Conservation (phyloP, 345 rosid species). For the Ceriops zippeliana region DNA sequence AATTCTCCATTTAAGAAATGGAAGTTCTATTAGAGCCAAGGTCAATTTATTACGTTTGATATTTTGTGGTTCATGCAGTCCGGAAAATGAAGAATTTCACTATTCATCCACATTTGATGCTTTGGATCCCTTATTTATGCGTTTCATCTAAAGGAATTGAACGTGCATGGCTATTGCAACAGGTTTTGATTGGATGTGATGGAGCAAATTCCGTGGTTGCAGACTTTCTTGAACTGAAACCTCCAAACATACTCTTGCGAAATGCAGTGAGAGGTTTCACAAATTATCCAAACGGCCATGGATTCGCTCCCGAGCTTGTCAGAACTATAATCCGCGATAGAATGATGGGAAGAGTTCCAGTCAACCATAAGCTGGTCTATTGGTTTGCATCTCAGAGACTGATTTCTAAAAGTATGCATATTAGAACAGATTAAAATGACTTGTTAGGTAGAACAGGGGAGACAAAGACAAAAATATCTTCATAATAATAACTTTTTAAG, state of each 20-base stretch:
- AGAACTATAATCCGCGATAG: conserved; percentile 15
- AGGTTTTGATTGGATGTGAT: conserved; percentile 56
- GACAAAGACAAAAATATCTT: no score
- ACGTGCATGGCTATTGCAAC: conserved; percentile 4
- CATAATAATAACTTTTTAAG: no score
- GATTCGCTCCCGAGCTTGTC: conserved; percentile 26
- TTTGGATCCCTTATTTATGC: no score
- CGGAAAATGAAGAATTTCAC: no score
- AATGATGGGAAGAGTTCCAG: conserved; percentile 35
- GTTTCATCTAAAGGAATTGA: no score
- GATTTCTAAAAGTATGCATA: conserved; percentile 15
- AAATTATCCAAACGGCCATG: conserved; percentile 41
- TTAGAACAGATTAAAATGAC: no score
- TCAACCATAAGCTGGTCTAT: conserved; percentile 25
- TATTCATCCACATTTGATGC: no score
- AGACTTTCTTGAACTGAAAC: conserved; percentile 33
- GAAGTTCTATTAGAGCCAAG: conserved; percentile 41
- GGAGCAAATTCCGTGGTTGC: conserved; percentile 45
- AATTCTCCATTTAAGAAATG: conserved; percentile 26
- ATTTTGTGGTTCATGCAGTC: no score
- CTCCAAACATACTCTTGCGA: conserved; percentile 25
- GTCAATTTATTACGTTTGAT: conserved; percentile 3
- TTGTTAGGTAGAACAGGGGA: no score
- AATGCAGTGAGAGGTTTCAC: conserved; percentile 44
- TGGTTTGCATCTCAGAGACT: conserved; percentile 33